Conservation (phyloP, 2,329 filamentous ascomycete genomes). For the Coniochaeta hoffmannii region DNA sequence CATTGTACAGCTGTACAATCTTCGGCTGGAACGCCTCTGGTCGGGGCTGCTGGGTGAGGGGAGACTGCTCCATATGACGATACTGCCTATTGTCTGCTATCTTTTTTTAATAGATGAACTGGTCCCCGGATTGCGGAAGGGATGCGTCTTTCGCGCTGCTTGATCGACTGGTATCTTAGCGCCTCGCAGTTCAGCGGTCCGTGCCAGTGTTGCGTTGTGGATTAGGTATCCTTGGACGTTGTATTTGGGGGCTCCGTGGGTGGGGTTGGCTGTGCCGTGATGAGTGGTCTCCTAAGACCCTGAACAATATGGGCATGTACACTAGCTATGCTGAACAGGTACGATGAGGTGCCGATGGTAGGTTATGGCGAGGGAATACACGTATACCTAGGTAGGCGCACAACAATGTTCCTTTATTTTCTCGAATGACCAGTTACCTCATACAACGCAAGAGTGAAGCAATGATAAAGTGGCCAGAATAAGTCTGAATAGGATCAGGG, state of each 20-base stretch:
- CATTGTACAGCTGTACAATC: constrained; percentile 82
- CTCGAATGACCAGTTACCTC: not conserved
- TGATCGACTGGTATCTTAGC: not conserved
- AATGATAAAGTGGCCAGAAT: not conserved
- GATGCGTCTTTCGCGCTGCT: not conserved
- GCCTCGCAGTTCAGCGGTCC: not conserved
- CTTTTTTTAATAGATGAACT: not conserved
- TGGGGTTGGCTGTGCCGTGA: not conserved
- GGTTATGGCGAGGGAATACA: no score
- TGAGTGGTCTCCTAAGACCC: not conserved
- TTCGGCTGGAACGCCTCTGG: constrained; percentile 92
- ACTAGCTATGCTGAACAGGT: no score
- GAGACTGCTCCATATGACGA: constrained; percentile 50
- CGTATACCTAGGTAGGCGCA: no score
- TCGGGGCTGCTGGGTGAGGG: constrained; percentile 84
- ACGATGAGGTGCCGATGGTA: no score
- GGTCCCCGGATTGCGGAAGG: not conserved
- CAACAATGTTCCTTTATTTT: not conserved
- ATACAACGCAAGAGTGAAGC: not conserved
- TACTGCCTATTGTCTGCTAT: not conserved
- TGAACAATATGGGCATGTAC: not conserved
- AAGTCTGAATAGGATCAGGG: no score
- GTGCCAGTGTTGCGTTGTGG: not conserved
- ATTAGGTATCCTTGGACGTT: not conserved
- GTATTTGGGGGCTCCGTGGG: not conserved